These are phyloP conservation scores for Suillus luteus DNA, from an alignment of 768 basidiomycete species.

Conservation along the genomic window DNA sequence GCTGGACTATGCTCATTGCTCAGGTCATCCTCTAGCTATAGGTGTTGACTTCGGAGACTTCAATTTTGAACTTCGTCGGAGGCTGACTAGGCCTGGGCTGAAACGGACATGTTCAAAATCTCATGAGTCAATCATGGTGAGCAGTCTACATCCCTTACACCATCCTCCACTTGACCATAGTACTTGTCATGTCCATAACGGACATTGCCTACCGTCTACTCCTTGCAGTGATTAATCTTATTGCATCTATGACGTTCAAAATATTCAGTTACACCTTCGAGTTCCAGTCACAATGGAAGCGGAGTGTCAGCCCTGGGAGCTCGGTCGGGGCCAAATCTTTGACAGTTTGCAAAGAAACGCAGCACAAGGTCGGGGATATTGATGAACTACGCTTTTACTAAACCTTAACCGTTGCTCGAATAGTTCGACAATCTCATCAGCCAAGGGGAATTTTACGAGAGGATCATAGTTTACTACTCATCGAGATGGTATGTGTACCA, in stretches of 20 bases:
- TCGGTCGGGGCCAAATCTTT: neutral
- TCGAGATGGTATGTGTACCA: neutral
- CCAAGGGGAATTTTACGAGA: neutral
- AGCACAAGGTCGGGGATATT: neutral
- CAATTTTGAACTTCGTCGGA: neutral
- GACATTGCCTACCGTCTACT: neutral
- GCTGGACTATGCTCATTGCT: neutral
- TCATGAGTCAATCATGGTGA: neutral
- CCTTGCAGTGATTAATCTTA: neutral
- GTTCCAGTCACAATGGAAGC: neutral
- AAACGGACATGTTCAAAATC: neutral
- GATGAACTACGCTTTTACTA: neutral
- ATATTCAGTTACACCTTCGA: neutral
- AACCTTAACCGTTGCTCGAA: neutral
- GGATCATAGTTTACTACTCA: neutral
- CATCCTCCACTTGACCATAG: neutral
- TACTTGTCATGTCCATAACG: neutral
- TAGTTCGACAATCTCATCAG: neutral
- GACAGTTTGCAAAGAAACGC: neutral
- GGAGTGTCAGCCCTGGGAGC: neutral
- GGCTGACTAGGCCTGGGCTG: conserved; percentile 1
- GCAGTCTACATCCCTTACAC: neutral
- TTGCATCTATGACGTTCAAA: neutral
- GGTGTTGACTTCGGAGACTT: neutral
- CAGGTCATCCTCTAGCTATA: neutral